Conservation (phyloP, 257 asterid species). For the Solanum gracilifrons region DNA sequence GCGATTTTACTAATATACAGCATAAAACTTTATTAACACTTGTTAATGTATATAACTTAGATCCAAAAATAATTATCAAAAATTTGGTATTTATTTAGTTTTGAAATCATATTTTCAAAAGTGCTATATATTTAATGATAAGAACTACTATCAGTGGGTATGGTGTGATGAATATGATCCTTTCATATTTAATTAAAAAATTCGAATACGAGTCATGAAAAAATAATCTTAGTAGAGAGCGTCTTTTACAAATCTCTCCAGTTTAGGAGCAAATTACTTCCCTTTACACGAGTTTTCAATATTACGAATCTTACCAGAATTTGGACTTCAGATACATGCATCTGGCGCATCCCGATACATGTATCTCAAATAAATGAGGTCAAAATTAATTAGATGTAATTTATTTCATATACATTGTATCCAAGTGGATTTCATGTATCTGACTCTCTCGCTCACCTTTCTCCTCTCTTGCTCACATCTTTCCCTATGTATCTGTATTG, state of each 20-base stretch:
- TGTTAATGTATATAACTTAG: neutral
- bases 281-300: no score
- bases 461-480: no score
- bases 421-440: no score
- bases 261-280: no score
- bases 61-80: neutral
- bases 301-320: no score
- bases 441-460: neutral
- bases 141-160: neutral
- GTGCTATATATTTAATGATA: neutral
- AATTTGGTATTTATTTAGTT: neutral
- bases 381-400: no score
- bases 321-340: no score
- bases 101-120: neutral
- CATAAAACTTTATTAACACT: neutral
- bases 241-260: neutral
- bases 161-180: neutral
- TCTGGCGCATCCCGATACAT: accelerated
- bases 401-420: no score
- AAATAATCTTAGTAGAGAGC: neutral
- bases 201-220: neutral
- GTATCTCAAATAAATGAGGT: no score
- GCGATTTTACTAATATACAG: neutral
- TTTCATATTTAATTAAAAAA: neutral
- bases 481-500: neutral